phyloP scores from a whole-genome alignment of 2,329 filamentous ascomycete genomes.

The Fusarium agapanthi region DNA sequence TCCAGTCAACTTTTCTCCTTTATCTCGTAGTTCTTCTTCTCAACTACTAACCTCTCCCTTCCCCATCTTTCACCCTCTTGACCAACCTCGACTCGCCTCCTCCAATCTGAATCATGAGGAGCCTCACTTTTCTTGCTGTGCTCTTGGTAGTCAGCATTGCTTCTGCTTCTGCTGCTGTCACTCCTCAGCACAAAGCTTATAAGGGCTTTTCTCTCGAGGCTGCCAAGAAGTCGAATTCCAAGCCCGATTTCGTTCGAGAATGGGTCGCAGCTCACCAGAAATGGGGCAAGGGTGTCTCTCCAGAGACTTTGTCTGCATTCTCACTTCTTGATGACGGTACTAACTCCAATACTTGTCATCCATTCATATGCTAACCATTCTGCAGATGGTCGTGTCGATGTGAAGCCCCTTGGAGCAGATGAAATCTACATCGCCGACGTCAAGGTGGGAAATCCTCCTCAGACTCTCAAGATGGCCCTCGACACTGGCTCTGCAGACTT shows the following conservation, averaged over 20 bases:
- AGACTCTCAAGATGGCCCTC: slow-evolving; percentile 57
- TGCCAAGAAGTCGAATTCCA: slow-evolving; percentile 26
- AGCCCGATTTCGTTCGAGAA: slow-evolving; percentile 46
- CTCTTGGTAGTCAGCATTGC: slow-evolving; percentile 21
- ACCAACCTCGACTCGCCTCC: not conserved
- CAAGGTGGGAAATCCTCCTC: slow-evolving; percentile 58
- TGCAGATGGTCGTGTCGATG: slow-evolving; percentile 47
- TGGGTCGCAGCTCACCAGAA: slow-evolving; percentile 47
- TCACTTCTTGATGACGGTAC: slow-evolving; percentile 45
- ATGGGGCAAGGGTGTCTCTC: slow-evolving; percentile 45
- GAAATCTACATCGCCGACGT: slow-evolving; percentile 55
- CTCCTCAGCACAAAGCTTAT: slow-evolving; percentile 3
- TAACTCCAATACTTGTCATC: not conserved
- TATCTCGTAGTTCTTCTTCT: not conserved
- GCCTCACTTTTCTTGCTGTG: slow-evolving; percentile 21
- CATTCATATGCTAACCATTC: slow-evolving; percentile 14
- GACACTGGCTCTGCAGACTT: slow-evolving; percentile 65
- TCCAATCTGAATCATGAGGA: slow-evolving; percentile 20
- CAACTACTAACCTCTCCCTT: not conserved
- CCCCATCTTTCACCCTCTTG: not conserved
- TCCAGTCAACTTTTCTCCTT: not conserved
- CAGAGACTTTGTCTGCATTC: slow-evolving; percentile 34
- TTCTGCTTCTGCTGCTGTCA: slow-evolving; percentile 2
- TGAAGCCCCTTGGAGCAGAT: slow-evolving; percentile 52
- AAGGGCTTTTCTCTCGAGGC: slow-evolving; percentile 46